These are phyloP conservation scores for Nidula niveotomentosa DNA, from an alignment of 1,284 basidiomycete species.

Conservation along the genomic window DNA sequence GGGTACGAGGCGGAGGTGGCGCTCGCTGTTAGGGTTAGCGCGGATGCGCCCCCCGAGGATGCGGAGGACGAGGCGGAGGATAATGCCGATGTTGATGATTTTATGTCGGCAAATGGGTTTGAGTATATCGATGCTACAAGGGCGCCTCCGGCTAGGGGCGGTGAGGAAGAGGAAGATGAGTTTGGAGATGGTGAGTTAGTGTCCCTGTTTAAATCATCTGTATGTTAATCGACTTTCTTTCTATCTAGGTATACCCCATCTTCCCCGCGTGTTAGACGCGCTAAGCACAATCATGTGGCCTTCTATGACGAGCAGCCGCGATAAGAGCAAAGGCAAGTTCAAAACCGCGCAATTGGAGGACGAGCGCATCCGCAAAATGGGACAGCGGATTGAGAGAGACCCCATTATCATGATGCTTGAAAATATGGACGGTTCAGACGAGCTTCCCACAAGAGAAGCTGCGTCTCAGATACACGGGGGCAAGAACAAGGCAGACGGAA, in stretches of 20 bases:
- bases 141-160: constrained; percentile 9
- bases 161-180: constrained; percentile 44
- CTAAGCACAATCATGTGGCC: constrained; percentile 87
- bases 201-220: constrained; percentile 71
- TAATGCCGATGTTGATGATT: constrained; percentile 46
- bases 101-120: constrained; percentile 62
- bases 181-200: constrained; percentile 35
- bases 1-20: constrained; percentile 65
- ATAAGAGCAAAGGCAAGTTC: constrained; percentile 6
- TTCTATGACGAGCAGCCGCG: constrained; percentile 51
- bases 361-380: not conserved
- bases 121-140: constrained; percentile 48
- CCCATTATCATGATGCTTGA: not conserved
- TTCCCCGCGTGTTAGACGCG: constrained; percentile 72
- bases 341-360: not conserved
- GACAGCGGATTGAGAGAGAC: not conserved
- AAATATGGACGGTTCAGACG: not conserved
- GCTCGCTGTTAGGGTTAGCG: constrained; percentile 57
- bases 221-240: constrained; percentile 19
- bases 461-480: no score
- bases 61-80: constrained; percentile 42
- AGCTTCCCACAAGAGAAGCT: not conserved
- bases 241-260: constrained; percentile 51
- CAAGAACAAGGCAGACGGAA: no score
- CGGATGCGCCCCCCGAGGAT: constrained; percentile 20